A percentile compares a stretch with the other conserved stretches of the same genome.
Conservation (phyloP, 768 basidiomycete genomes). For the Termitomyces sp. region DNA sequence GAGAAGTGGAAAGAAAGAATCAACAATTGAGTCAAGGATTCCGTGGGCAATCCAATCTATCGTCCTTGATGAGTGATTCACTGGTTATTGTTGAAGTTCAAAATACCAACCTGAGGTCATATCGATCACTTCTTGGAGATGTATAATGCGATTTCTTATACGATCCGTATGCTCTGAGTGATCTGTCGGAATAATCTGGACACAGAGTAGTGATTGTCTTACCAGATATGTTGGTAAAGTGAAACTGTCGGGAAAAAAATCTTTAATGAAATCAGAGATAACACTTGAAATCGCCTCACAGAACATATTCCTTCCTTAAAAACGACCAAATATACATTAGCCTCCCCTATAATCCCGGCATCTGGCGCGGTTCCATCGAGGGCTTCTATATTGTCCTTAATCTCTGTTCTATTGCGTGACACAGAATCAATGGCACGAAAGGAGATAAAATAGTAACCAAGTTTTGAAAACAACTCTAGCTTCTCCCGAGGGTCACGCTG, state of each 20-base stretch:
- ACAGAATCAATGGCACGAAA: conserved; percentile 75
- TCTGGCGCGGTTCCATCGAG: conserved; percentile 19
- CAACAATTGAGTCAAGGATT: conserved; percentile 88
- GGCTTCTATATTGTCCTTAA: conserved; percentile 16
- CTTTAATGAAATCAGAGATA: neutral
- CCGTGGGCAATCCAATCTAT: conserved; percentile 93
- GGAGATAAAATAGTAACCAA: conserved; percentile 91
- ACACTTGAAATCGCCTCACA: conserved; percentile 31
- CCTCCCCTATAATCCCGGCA: conserved; percentile 56
- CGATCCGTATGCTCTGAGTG: conserved; percentile 66
- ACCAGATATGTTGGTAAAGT: conserved; percentile 82
- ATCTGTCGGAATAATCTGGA: neutral
- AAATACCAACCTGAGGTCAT: conserved; percentile 62
- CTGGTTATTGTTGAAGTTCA: neutral
- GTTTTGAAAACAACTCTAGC: conserved; percentile 75
- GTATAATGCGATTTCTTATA: conserved; percentile 64
- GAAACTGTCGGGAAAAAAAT: conserved; percentile 54
- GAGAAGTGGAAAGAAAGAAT: conserved; percentile 85
- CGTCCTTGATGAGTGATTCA: neutral
- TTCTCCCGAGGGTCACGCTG: conserved; percentile 92
- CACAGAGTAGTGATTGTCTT: conserved; percentile 4
- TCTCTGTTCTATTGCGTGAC: conserved; percentile 31
- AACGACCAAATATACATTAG: conserved; percentile 85
- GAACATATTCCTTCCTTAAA: conserved; percentile 84
- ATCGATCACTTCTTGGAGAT: conserved; percentile 52